phyloP scores from a whole-genome alignment of 805 yeast genomes.

The Allodekkera sacchari region DNA sequence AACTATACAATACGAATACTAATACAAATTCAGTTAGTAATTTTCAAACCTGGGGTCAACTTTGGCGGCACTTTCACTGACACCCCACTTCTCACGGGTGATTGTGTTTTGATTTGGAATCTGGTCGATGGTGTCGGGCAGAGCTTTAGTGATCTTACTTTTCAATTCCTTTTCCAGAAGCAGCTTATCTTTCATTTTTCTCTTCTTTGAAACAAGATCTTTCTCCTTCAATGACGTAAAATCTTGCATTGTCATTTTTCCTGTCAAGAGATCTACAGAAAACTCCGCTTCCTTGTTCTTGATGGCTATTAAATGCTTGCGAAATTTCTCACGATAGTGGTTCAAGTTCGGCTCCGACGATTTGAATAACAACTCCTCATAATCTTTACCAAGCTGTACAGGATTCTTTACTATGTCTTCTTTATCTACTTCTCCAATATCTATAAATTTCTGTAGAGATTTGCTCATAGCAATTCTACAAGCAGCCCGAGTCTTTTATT shows the following conservation, averaged over 20 bases:
- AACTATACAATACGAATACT: too few species aligned
- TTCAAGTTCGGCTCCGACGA: slow-evolving; percentile 10
- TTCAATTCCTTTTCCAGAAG: slow-evolving; percentile 23
- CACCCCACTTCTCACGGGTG: slow-evolving; percentile 27
- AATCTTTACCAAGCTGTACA: slow-evolving; percentile 10
- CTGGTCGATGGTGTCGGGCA: slow-evolving; percentile 21
- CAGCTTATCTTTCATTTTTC: slow-evolving; percentile 20
- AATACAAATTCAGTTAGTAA: too few species aligned
- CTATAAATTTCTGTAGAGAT: slow-evolving; percentile 8
- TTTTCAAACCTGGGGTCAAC: slow-evolving; percentile 21
- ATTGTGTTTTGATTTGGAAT: slow-evolving; percentile 19
- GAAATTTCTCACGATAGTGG: slow-evolving; percentile 18
- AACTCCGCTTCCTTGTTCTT: slow-evolving; percentile 20
- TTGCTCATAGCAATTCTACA: slow-evolving; percentile 14
- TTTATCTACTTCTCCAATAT: slow-evolving; percentile 2
- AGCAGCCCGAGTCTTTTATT: slow-evolving; percentile 18
- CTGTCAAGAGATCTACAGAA: slow-evolving; percentile 13
- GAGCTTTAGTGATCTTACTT: slow-evolving; percentile 16
- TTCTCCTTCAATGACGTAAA: slow-evolving; percentile 15
- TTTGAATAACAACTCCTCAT: slow-evolving; percentile 18
- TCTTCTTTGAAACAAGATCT: slow-evolving; percentile 20
- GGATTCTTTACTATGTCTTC: slow-evolving; percentile 2
- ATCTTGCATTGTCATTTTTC: slow-evolving; percentile 12
- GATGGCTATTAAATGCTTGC: slow-evolving; percentile 26
- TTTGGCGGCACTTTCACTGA: slow-evolving; percentile 26